Percentiles rank a stretch among this genome's conserved stretches.
phyloP scores from a whole-genome alignment of 176 grass and related monocot species.

The Avena insularis region DNA sequence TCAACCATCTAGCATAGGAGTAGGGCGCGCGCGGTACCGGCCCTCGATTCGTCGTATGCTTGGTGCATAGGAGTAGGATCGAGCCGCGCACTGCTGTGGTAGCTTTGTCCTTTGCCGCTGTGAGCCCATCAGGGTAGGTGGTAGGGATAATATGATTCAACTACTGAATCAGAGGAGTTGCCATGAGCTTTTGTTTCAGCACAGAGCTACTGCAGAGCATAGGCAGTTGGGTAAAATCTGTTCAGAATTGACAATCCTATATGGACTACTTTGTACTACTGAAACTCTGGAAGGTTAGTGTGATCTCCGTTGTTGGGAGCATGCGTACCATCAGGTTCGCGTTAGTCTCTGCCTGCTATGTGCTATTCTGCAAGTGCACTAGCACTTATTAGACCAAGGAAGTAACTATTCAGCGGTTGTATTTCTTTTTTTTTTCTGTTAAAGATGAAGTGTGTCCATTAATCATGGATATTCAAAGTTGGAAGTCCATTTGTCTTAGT shows the following conservation, averaged over 20 bases:
- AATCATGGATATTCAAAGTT: not conserved
- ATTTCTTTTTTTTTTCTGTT: not conserved
- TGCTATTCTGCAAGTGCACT: not conserved
- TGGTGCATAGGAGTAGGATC: not conserved
- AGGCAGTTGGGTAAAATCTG: not conserved
- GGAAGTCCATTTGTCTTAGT: not conserved
- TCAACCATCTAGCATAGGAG: too few relatives aligned
- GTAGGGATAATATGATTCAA: not conserved
- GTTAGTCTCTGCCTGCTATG: not conserved
- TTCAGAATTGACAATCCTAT: not conserved
- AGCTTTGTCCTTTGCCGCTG: not conserved
- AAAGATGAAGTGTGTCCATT: not conserved
- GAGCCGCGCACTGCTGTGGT: not conserved
- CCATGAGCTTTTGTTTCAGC: not conserved
- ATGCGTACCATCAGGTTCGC: not conserved
- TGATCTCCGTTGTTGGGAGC: slow-evolving; percentile 2
- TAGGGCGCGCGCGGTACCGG: not conserved
- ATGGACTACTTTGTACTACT: not conserved
- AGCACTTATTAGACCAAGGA: not conserved
- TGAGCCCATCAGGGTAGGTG: not conserved
- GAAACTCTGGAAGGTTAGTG: not conserved
- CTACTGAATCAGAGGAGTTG: not conserved
- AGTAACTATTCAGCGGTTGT: not conserved
- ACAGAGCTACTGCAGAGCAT: not conserved
- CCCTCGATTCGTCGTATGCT: slow-evolving; percentile 3